Conservation (phyloP, 108 stramenopile species). For the Ochromonas danica region DNA sequence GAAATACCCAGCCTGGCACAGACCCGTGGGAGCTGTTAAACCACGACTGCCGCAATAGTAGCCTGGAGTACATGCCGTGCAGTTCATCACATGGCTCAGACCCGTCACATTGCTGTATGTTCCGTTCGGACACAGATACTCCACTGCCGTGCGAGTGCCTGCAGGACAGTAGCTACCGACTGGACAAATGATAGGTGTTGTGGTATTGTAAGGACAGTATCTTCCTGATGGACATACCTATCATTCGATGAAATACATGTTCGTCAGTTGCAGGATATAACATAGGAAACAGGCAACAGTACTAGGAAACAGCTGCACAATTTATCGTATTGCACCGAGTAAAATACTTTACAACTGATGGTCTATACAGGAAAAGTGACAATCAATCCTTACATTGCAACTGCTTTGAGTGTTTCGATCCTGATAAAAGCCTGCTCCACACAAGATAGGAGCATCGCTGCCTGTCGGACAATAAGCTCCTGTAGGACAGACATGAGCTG, state of each 20-base stretch:
- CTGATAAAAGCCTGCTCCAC: constrained; percentile 37
- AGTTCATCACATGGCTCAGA: constrained; percentile 37
- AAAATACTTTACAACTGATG: too few species aligned
- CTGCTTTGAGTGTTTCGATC: not conserved
- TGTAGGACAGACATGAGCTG: constrained; percentile 30
- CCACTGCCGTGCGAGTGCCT: not conserved
- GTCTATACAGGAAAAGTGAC: constrained; percentile 39
- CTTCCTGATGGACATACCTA: constrained; percentile 43
- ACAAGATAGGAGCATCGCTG: constrained; percentile 5
- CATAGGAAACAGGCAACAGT: too few species aligned
- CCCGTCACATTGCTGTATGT: constrained; percentile 34
- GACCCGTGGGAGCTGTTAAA: constrained; percentile 23
- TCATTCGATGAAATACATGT: constrained; percentile 37
- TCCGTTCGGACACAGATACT: constrained; percentile 35
- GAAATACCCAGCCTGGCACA: constrained; percentile 42
- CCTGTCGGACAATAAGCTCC: constrained; percentile 42
- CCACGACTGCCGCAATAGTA: constrained; percentile 28
- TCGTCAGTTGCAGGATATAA: too few species aligned
- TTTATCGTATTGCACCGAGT: too few species aligned
- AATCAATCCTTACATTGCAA: constrained; percentile 44
- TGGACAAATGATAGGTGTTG: constrained; percentile 37
- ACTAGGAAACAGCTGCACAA: too few species aligned
- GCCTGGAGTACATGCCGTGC: constrained; percentile 43
- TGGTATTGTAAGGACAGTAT: not conserved
- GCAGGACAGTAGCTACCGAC: constrained; percentile 27